Evolutionary conservation across 352 stramenopile species (phyloP), one percentile per base, ranked within the genome.

Genomic region (Phytopythium montanum): DNA sequence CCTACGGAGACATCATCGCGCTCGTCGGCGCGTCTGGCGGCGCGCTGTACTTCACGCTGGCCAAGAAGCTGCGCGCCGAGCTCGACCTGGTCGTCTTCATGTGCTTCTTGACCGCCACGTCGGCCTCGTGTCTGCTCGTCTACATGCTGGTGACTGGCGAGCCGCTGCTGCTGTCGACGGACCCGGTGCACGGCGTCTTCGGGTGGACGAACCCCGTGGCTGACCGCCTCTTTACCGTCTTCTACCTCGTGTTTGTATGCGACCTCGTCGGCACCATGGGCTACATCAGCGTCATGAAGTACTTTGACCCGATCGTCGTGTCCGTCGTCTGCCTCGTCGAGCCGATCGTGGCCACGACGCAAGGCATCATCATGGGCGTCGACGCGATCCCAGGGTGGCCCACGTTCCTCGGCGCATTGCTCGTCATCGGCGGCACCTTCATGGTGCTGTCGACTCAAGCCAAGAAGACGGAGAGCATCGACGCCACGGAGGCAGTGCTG

Each of bases 281-380:
- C 16, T 97, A 95, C 73, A 84, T 97, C 64, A 89, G 78, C 41
- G 87, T 95, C 44, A 92, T 97, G 81, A 97, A 97, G 61, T 97
- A 97, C 71, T 97, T 97, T 62, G 88, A 96, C 61, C 81, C 88
- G 25, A 92, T 97, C 53, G 86, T 97, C 16, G 74, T 96, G 45
- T 88, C 85, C 28, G 90, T 95, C 50, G 85, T 96, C 28, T 94
- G 83, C 54, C 64, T 97, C 19, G 69, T 97, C 53, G 88, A 97
- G 71, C 89, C 89, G 8, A 88, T 96, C 50, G 69, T 93, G n/a
- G 90, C 81, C 3, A 88, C 81, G 14, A 71, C 73, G 7, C 83
- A 96, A 53, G 90, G 87, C 39, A 83, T 92, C 33, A 64, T 76
- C 31, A 77, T 80, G 54, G 83, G 85, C 16, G 83, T 96, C 4